Percentiles rank a stretch among this genome's conserved stretches.
phyloP scores from a whole-genome alignment of 2,329 filamentous ascomycete species.

The Xylariaceae sp. region DNA sequence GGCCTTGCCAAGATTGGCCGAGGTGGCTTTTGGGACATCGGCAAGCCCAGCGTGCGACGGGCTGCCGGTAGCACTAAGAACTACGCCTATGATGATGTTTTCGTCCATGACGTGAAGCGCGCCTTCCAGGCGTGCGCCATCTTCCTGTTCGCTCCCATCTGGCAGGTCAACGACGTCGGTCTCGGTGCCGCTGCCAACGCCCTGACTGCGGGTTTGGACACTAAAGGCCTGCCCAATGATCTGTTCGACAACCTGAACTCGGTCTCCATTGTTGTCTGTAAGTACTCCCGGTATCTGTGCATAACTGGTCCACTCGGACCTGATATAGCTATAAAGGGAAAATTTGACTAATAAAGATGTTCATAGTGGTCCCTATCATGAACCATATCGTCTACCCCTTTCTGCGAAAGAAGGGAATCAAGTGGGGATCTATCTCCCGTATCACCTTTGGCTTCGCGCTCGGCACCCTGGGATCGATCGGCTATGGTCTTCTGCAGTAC shows the following conservation, averaged over 20 bases:
- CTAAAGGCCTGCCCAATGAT: constrained; percentile 53
- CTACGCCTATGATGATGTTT: constrained; percentile 64
- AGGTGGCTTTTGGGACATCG: constrained; percentile 59
- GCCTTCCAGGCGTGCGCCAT: constrained; percentile 62
- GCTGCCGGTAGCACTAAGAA: constrained; percentile 45
- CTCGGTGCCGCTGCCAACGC: constrained; percentile 52
- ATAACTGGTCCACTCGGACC: too few species aligned
- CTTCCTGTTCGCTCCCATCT: constrained; percentile 49
- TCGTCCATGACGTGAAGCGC: constrained; percentile 66
- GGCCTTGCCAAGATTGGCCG: constrained; percentile 38
- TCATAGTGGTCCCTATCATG: constrained; percentile 47
- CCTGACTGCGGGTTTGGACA: constrained; percentile 49
- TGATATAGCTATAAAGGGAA: not conserved
- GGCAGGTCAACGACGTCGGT: constrained; percentile 46
- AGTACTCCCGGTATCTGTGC: constrained; percentile 12
- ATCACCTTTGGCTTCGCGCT: constrained; percentile 54
- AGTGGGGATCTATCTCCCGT: constrained; percentile 51
- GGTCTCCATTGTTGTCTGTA: constrained; percentile 48
- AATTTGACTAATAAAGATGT: constrained; percentile 19
- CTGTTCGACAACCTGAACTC: constrained; percentile 53
- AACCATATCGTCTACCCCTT: constrained; percentile 51
- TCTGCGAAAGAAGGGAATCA: constrained; percentile 46
- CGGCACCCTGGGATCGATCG: constrained; percentile 48
- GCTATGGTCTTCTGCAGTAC: constrained; percentile 39
- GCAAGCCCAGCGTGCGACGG: constrained; percentile 58